Evolutionary conservation across 1,284 basidiomycete genomes (phyloP).

Genomic region (Phenoliferia sp.): DNA sequence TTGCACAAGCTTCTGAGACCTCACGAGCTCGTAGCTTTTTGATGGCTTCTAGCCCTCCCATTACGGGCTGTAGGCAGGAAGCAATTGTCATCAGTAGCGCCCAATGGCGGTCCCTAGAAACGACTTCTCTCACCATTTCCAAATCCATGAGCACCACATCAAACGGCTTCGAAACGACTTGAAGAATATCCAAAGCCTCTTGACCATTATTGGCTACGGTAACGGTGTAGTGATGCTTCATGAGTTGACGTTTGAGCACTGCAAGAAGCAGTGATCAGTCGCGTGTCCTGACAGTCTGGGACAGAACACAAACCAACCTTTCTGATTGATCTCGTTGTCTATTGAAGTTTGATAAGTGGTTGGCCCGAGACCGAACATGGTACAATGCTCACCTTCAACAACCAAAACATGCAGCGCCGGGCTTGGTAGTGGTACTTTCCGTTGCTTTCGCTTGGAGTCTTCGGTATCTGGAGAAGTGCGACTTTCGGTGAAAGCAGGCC

Average conservation of each 20-base stretch:
- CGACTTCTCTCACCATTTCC: background rate
- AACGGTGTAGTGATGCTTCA: constrained; percentile 41
- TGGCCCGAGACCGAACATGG: background rate
- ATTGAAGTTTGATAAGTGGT: constrained; percentile 35
- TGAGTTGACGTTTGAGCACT: constrained; percentile 39
- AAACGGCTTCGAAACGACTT: background rate
- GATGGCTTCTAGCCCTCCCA: constrained; percentile 27
- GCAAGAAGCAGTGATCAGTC: no score
- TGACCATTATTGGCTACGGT: constrained; percentile 45
- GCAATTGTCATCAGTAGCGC: background rate
- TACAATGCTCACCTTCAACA: constrained; percentile 10
- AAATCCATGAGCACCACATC: constrained; percentile 12
- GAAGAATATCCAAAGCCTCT: constrained; percentile 44
- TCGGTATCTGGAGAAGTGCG: no score
- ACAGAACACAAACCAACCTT: constrained; percentile 37
- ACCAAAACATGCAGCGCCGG: constrained; percentile 12
- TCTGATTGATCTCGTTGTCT: constrained; percentile 47
- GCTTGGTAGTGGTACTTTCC: no score
- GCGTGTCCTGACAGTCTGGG: no score
- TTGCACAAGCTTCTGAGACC: constrained; percentile 1
- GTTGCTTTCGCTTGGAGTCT: no score
- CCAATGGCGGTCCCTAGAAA: background rate
- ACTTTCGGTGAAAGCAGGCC: no score
- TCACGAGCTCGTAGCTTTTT: constrained; percentile 22
- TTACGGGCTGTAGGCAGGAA: constrained; percentile 23